A percentile compares a stretch with the other conserved stretches of the same genome.
Conservation (phyloP, 2,329 filamentous ascomycete genomes). For the Cadophora luteo-olivacea region DNA sequence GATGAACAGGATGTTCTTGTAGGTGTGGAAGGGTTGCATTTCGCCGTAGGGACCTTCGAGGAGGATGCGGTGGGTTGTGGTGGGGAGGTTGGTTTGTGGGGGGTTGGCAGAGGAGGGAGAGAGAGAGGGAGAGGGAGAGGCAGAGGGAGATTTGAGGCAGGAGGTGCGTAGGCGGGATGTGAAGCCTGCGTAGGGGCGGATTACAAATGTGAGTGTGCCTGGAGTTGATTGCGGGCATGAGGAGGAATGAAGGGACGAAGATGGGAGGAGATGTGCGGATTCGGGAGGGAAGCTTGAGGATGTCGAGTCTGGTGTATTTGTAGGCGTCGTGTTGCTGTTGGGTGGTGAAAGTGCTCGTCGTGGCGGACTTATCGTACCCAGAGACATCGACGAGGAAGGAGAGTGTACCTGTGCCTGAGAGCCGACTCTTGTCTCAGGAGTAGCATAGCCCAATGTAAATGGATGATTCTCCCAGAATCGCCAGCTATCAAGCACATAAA, state of each 20-base stretch:
- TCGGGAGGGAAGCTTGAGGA: background rate
- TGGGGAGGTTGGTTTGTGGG: too few relatives aligned
- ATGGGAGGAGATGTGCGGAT: background rate
- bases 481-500: background rate
- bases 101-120: too few relatives aligned
- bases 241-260: background rate
- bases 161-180: slow-evolving; percentile 6
- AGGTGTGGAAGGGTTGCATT: background rate
- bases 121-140: too few relatives aligned
- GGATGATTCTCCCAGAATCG: slow-evolving; percentile 5
- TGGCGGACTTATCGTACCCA: background rate
- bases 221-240: background rate
- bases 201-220: background rate
- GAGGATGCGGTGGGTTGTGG: background rate
- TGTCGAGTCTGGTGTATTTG: background rate
- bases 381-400: background rate
- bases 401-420: background rate
- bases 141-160: background rate
- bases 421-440: background rate
- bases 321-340: too few relatives aligned
- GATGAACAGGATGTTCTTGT: background rate
- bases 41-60: slow-evolving; percentile 10
- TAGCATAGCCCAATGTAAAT: background rate
- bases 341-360: background rate
- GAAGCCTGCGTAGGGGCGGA: slow-evolving; percentile 4